phyloP scores from a whole-genome alignment of 106 monocot genomes.

The Dendrobium chrysotoxum region DNA sequence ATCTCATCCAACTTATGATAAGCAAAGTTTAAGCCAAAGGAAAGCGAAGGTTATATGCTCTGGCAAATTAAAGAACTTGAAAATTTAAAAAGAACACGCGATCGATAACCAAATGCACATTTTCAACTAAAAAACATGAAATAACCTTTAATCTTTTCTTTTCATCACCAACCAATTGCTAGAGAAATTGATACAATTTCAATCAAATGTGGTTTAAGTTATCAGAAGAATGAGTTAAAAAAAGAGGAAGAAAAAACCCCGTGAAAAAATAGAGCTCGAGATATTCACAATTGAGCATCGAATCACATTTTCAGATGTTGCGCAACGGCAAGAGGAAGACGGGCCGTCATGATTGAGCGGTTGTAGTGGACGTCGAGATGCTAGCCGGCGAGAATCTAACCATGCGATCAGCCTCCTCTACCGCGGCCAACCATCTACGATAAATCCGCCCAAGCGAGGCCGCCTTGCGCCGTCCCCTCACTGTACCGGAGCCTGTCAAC shows the following conservation, averaged over 20 bases:
- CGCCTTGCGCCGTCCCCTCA: constrained; percentile 63
- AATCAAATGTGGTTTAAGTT: background rate
- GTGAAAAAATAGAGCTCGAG: background rate
- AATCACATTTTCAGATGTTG: background rate
- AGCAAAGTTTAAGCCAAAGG: too few species aligned
- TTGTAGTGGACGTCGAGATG: background rate
- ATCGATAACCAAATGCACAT: too few species aligned
- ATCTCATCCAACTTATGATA: too few species aligned
- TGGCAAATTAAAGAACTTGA: too few species aligned
- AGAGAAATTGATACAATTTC: background rate
- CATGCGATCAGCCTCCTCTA: constrained; percentile 23
- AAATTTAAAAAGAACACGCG: too few species aligned
- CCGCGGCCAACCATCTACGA: constrained; percentile 39
- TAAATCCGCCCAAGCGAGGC: constrained; percentile 61
- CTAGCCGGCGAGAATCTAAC: background rate
- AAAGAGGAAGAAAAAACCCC: background rate
- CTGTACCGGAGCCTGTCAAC: constrained; percentile 68
- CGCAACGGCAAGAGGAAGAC: background rate
- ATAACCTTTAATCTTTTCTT: background rate
- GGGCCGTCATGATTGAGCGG: background rate
- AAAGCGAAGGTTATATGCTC: too few species aligned
- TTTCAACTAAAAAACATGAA: background rate
- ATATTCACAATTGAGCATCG: constrained; percentile 10
- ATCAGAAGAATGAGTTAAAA: background rate
- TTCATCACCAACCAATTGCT: background rate